These are phyloP conservation scores for Amanita subjunquillea DNA, from an alignment of 768 basidiomycete genomes.

Conservation along the genomic window DNA sequence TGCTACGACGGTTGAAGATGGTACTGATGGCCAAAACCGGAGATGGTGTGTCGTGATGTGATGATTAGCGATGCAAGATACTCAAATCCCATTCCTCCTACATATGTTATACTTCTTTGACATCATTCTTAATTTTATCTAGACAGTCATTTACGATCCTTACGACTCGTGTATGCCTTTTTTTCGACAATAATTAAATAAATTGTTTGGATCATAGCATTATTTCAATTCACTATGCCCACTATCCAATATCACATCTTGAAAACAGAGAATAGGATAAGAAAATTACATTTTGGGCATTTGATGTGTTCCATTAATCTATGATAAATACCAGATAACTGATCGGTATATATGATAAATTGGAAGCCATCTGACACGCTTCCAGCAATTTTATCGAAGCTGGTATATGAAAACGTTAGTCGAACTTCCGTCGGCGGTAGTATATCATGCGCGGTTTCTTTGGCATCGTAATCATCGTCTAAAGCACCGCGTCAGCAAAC, in stretches of 20 bases:
- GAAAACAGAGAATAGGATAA: not conserved
- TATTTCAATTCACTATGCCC: too few relatives aligned
- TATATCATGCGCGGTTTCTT: conserved; percentile 53
- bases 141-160: not conserved
- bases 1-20: conserved; percentile 7
- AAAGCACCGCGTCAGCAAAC: conserved; percentile 5
- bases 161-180: not conserved
- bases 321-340: not conserved
- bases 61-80: not conserved
- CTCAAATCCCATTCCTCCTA: not conserved
- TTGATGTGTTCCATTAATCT: not conserved
- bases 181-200: not conserved
- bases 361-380: too few relatives aligned
- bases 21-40: conserved; percentile 21
- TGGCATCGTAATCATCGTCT: conserved; percentile 96
- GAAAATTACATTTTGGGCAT: too few relatives aligned
- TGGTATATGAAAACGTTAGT: conserved; percentile 17
- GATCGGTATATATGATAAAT: not conserved
- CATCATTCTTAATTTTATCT: not conserved
- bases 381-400: not conserved
- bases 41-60: conserved; percentile 32
- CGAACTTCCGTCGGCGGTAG: conserved; percentile 56
- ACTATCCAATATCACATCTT: not conserved
- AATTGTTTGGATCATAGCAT: not conserved
- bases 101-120: not conserved